Conservation (phyloP, 495 filamentous ascomycete species). For the Lasiosphaeriaceae sp. region DNA sequence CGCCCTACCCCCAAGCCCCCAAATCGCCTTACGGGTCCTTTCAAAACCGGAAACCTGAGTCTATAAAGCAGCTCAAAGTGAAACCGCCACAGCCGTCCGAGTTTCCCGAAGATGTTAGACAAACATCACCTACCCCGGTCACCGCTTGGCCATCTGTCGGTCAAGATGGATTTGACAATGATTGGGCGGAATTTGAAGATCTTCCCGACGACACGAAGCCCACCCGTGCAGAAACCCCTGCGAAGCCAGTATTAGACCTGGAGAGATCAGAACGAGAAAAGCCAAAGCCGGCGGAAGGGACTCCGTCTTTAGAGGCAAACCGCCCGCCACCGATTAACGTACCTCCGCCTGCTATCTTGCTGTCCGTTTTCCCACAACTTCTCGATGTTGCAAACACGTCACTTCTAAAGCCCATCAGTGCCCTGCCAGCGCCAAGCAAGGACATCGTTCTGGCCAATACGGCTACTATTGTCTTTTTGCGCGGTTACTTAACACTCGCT, state of each 20-base stretch:
- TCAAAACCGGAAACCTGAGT: constrained; percentile 45
- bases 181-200: constrained; percentile 59
- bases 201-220: constrained; percentile 25
- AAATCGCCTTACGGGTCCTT: constrained; percentile 48
- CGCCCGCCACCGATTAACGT: constrained; percentile 74
- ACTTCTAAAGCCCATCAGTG: constrained; percentile 53
- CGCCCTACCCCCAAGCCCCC: constrained; percentile 39
- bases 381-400: constrained; percentile 52
- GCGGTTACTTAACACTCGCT: constrained; percentile 51
- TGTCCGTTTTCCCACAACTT: constrained; percentile 67
- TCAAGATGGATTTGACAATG: constrained; percentile 40
- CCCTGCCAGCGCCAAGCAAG: constrained; percentile 48
- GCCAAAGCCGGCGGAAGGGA: neutral
- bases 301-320: neutral
- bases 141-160: constrained; percentile 44
- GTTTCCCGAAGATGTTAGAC: constrained; percentile 24
- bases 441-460: constrained; percentile 55
- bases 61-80: constrained; percentile 35
- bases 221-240: constrained; percentile 9
- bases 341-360: constrained; percentile 78
- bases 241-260: neutral
- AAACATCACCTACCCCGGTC: constrained; percentile 34
- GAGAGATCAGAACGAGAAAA: constrained; percentile 11
- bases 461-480: constrained; percentile 52
- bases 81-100: constrained; percentile 34